Evolutionary conservation across 176 grass and related monocot species (phyloP), one percentile per base, ranked within the genome.

Genomic region (Phragmites australis): DNA sequence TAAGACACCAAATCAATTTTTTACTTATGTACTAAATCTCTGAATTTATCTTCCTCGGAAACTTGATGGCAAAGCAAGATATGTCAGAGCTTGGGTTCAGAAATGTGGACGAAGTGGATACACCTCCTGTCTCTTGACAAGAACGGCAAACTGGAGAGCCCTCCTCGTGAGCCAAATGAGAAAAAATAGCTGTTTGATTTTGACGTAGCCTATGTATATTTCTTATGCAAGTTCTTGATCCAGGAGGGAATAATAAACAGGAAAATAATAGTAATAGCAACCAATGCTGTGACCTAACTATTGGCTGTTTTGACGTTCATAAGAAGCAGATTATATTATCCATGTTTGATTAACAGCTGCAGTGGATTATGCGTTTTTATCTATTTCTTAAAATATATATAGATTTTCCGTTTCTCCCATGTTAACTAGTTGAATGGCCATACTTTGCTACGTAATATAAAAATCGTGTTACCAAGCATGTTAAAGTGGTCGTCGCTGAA

Each of bases 61-160:
- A 94, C 31, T 67, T 91, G 86, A 94, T 94, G 92, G 92, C 92
- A 39, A 94, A 94, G 74, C 88, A 91, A 70, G 86, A 94, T 54
- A 88, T 91, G 71, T 91, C 92, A 22, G 88, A 94, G 58, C 92
- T 91, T 86, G 92, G 92, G 4, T 94, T 94, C 77, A 78, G 75
- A 14, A 86, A 83, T 62, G 27, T 41, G 44, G 68, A 62, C 5
- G 46, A 47, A 70, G 16, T 21, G 48, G 52, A 79, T 40, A 41
- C 76, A 68, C 47, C n/a, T n/a, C n/a, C n/a, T n/a, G n/a, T n/a
- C 70, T 18, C 59, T 64, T 5, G 31, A 88, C 48, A 71, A 53
- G 45, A 84, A 76, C 7, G 11, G 29, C 8, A 81, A 83, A 63
- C 7, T 69, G 34, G 70, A 78, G 8, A 65, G 19, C 62, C 31